Evolutionary conservation across 371 early-diverging fungal species (phyloP), one percentile per base, ranked within the genome.

Genomic region (Conidiobolus incongruus): DNA sequence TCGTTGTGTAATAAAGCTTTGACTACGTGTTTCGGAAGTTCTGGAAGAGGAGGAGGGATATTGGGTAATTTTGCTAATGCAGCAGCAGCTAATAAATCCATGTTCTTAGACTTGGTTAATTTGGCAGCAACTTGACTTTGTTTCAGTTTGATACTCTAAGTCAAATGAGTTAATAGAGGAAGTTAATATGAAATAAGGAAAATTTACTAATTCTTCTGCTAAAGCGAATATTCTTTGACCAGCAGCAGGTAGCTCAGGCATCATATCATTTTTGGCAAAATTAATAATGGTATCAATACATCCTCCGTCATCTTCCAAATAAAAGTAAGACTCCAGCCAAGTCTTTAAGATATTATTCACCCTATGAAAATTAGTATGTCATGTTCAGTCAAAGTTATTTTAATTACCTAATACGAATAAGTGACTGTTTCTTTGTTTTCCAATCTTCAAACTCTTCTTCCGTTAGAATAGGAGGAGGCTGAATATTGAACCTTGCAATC

Each of bases 371-470:
- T 31, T 6, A 31, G 13, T 31, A 31, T 6, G 31, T 13, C 31
- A 13, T 8, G 31, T 8, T 6, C 13, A 31, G 16, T 8, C 16
- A 24, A 40, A 22, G 65, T 60, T 24, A 40, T 40, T 10, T 28
- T 22, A 13, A 28, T 40, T 0, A 82, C n/a, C n/a, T 39, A 13
- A 47, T 31, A n/a, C 35, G 30, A 26, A 40, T 34, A 15, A 40
- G 75, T 35, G 68, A 77, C 32, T 73, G 60, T 51, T 90, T 88
- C 52, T 73, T 73, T 40, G 82, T 81, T 37, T 60, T 65, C 88
- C 89, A 92, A 1, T 66, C 54, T 4, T 57, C 61, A 6, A 72
- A 38, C 47, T 89, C 81, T n/a, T 72, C 68, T 2, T 53, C 45
- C 1, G 53, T 53, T 30, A 90, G 50, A 13, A 66, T 70, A 0